Evolutionary conservation across 257 asterid species (phyloP), one percentile per base, ranked within the genome.

Genomic region (Nicotiana sylvestris): DNA sequence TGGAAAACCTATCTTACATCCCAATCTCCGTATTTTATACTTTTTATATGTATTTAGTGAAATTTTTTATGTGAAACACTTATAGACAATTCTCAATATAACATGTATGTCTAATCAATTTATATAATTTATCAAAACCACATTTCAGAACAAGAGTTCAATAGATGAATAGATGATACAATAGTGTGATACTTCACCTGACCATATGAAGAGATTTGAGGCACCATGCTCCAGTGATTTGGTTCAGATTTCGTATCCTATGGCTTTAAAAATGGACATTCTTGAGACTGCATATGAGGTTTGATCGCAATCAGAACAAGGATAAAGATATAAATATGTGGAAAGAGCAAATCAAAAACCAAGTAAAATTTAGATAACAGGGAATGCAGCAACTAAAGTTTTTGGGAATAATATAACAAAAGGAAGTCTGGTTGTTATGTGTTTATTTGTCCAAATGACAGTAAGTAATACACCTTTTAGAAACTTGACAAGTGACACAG

Each of bases 281-380:
- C 46, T 76, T 76, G 80, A 76, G 10, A 62, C 80, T 76, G 80
- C 80, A 76, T 76, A 39, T 51, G 65, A 64, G 51, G 80, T 76
- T 29, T 51, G 64, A 51, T 76, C 46, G 62, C 29, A 51, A 76
- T 51, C 64, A 51, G 80, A 7, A 74, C 35, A 76, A 46, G 27
- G 37, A 25, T 6, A 74, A 72, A 15, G 64, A 51, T 15, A 27
- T 15, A 51, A 49, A 51, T 76, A 76, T 15, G 80, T 11, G 4
- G 27, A 15, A 39, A 4, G 46, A 51, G 27, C 10, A 29, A 29
- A 76, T 76, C 16, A 76, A 76, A 76, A 49, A 33, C 62, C 80
- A 76, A 51, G 9, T 76, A 15, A 74, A 29, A 74, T 74, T 6
- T 13, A 13, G 25, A 74, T 25, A 46, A 74, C 25, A 74, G 12